Evolutionary conservation across 192 early-diverging fungal species (phyloP), one percentile per base, ranked within the genome.

Genomic region (Rhizoclosmatium globosum): DNA sequence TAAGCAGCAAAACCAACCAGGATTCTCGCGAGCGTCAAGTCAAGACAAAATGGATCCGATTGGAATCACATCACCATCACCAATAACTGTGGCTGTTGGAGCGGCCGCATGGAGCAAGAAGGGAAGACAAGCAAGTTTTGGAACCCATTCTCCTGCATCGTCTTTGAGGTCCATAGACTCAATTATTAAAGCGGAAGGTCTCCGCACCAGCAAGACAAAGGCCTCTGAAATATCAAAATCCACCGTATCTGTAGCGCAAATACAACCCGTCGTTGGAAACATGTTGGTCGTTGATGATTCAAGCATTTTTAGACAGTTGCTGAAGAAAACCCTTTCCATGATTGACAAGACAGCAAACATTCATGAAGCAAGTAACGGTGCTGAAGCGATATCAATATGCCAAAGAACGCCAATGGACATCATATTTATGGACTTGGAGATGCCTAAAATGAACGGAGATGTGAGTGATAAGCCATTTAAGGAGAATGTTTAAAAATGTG

Each of bases 211-310:
- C 19, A 39, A n/a, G 17, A 38, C 66, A 11, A 6, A 13, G 43
- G 3, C 11, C 15, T 19, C 66, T 19, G 9, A 23, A 11, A 31
- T 64, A 64, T 64, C 62, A 23, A 11, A 23, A n/a, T n/a, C 19
- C 38, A 17, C 46, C 67, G 19, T 44, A 38, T 68, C 67, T 15
- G 13, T 15, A 68, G 13, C 31, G 17, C 46, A 31, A 45, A 31
- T 68, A 7, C 67, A 68, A 45, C 11, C 67, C 17, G 31, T 45
- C 23, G 19, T 50, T 39, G 72, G 72, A 46, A n/a, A 60, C 3
- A 45, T 79, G 39, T 45, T 79, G 53, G 46, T 79, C 60, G 77
- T 79, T 39, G 82, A 82, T 47, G 77, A 82, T 78, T 82, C 82
- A 3, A 21, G 62, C 58, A 61, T 82, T 60, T 79, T 72, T 56